Conservation (phyloP, 352 stramenopile genomes). For the Globisporangium camurandrum region DNA sequence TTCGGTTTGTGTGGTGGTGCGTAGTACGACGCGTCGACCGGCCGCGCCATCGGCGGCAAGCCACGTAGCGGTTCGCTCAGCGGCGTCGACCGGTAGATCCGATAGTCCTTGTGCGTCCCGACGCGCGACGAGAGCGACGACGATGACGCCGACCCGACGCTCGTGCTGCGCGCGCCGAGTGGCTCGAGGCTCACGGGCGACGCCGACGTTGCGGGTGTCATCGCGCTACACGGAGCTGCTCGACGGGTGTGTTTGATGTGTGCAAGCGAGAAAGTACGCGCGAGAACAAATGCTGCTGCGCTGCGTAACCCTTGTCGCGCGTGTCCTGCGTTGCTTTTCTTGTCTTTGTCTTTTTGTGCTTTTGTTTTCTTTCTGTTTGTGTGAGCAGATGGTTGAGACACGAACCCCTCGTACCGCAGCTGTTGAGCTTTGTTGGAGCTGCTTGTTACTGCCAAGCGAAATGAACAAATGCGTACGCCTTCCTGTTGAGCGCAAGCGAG, state of each 20-base stretch:
- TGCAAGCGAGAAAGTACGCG: background rate
- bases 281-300: background rate
- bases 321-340: too few species aligned
- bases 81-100: slow-evolving; percentile 14
- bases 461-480: background rate
- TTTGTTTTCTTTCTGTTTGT: background rate
- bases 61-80: slow-evolving; percentile 12
- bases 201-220: background rate
- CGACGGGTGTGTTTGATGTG: background rate
- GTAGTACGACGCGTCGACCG: slow-evolving; percentile 15
- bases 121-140: slow-evolving; percentile 15
- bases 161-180: slow-evolving; percentile 8
- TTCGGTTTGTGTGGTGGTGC: too few species aligned
- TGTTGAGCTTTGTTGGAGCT: slow-evolving; percentile 1
- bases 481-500: background rate
- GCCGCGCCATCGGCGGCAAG: slow-evolving; percentile 10
- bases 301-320: too few species aligned
- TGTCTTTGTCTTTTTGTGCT: too few species aligned
- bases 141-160: slow-evolving; percentile 7
- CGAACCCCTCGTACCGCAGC: background rate
- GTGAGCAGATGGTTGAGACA: background rate
- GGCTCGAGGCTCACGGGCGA: slow-evolving; percentile 5
- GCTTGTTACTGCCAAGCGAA: slow-evolving; percentile 1
- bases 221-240: background rate
- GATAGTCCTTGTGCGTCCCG: slow-evolving; percentile 13